A percentile compares a stretch with the other conserved stretches of the same genome.
These are phyloP conservation scores for Brettanomyces nanus DNA, from an alignment of 805 yeast genomes.

Conservation along the genomic window DNA sequence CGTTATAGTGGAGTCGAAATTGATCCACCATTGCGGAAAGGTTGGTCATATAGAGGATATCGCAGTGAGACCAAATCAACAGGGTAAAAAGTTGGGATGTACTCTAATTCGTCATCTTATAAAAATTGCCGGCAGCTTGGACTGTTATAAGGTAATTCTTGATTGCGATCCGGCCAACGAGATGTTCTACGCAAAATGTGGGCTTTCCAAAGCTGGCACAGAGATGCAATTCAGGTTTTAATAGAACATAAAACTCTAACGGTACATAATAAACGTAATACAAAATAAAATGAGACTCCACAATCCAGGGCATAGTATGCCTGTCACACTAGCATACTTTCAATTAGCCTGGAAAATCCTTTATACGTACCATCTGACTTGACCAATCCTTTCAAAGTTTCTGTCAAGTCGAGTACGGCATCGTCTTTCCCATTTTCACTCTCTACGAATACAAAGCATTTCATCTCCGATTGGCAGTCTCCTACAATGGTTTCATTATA, in stretches of 20 bases:
- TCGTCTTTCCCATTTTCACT: background rate
- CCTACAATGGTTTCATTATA: slow-evolving; percentile 8
- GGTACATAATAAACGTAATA: too few species aligned
- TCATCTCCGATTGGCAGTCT: slow-evolving; percentile 12
- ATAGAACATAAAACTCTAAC: too few species aligned
- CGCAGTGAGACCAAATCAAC: slow-evolving; percentile 65
- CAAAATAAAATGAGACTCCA: background rate
- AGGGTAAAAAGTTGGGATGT: slow-evolving; percentile 77
- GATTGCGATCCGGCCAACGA: slow-evolving; percentile 84
- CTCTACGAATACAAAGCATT: slow-evolving; percentile 4
- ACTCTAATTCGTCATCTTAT: slow-evolving; percentile 56
- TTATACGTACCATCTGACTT: slow-evolving; percentile 12
- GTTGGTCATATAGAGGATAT: slow-evolving; percentile 97
- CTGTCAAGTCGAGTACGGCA: slow-evolving; percentile 8
- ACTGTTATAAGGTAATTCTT: slow-evolving; percentile 82
- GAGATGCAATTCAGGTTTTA: slow-evolving; percentile 55
- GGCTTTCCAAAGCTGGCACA: slow-evolving; percentile 53
- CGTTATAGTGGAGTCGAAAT: slow-evolving; percentile 68
- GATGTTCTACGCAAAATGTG: slow-evolving; percentile 85
- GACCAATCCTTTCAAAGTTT: slow-evolving; percentile 12
- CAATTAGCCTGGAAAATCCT: slow-evolving; percentile 9
- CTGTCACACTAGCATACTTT: slow-evolving; percentile 9
- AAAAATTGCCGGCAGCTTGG: slow-evolving; percentile 45
- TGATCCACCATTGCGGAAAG: slow-evolving; percentile 74
- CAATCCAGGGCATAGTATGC: background rate